Percentiles rank a stretch among this genome's conserved stretches.
Evolutionary conservation across 31 red algal genomes (phyloP).

Genomic region (Asparagopsis taxiformis): DNA sequence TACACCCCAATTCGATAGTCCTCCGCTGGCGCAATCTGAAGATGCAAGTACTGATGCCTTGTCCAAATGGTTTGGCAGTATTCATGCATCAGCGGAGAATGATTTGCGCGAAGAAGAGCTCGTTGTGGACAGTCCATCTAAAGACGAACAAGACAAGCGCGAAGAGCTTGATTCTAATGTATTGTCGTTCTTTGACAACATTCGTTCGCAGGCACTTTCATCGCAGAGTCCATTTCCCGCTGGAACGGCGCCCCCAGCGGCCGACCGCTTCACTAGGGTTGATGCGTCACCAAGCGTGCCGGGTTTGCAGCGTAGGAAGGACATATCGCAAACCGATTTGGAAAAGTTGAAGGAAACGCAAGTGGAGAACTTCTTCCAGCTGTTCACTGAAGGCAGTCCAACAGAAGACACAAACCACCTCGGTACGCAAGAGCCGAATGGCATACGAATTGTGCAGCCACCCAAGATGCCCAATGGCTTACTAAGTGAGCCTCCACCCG

Average conservation of each 20-base stretch:
- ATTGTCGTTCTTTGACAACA: constrained; percentile 18
- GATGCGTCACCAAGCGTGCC: not conserved
- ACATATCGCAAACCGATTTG: not conserved
- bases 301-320: not conserved
- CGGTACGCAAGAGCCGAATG: not conserved
- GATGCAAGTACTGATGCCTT: not conserved
- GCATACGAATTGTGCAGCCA: not conserved
- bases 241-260: not conserved
- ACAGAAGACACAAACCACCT: not conserved
- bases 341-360: not conserved
- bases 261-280: not conserved
- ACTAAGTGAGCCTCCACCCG: not conserved
- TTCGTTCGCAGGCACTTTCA: constrained; percentile 11
- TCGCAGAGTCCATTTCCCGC: not conserved
- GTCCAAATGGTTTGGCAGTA: not conserved
- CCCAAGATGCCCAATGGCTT: not conserved
- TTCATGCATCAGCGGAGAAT: not conserved
- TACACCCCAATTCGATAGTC: too few relatives aligned
- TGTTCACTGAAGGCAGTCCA: not conserved
- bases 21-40: too few relatives aligned
- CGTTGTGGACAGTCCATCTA: not conserved
- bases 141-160: not conserved
- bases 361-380: not conserved
- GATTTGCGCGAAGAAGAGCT: not conserved
- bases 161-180: constrained; percentile 31